Conservation (phyloP, 2,329 filamentous ascomycete genomes). For the Leptographium lundbergii region DNA sequence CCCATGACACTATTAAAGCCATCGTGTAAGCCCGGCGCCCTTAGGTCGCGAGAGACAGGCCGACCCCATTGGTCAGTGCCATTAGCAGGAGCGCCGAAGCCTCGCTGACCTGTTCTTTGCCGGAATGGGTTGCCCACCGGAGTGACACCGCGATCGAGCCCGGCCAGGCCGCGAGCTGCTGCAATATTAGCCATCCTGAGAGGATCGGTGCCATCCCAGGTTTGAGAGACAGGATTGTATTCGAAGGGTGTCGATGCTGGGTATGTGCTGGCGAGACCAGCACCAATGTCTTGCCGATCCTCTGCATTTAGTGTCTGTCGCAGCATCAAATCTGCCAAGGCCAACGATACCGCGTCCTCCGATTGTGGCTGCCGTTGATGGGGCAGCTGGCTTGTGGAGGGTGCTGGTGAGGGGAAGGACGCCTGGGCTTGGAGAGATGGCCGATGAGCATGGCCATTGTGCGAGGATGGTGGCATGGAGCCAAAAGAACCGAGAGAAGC, state of each 20-base stretch:
- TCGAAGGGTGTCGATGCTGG: conserved; percentile 21
- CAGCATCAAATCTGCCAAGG: neutral
- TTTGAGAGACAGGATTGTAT: conserved; percentile 32
- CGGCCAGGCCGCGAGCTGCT: conserved; percentile 14
- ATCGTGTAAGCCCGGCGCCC: conserved; percentile 8
- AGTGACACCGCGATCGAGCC: conserved; percentile 25
- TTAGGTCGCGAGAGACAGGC: conserved; percentile 21
- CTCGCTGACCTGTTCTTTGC: conserved; percentile 17
- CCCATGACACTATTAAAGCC: neutral
- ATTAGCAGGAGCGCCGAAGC: conserved; percentile 3
- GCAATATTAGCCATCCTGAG: neutral
- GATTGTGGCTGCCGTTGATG: conserved; percentile 6
- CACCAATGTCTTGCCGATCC: neutral
- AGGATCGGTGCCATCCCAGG: conserved; percentile 23
- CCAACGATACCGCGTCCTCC: neutral
- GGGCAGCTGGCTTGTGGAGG: neutral
- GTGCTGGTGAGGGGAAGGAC: conserved; percentile 4
- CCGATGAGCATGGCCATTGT: conserved; percentile 34
- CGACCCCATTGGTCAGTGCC: conserved; percentile 25
- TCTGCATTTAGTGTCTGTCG: conserved; percentile 2
- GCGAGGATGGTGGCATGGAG: conserved; percentile 20
- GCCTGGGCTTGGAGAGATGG: conserved; percentile 23
- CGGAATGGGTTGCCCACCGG: conserved; percentile 19
- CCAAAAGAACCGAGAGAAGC: conserved; percentile 2
- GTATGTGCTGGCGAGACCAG: neutral